These are phyloP conservation scores for Mucor sp. DNA, from an alignment of 371 early-diverging fungal genomes.

Conservation along the genomic window DNA sequence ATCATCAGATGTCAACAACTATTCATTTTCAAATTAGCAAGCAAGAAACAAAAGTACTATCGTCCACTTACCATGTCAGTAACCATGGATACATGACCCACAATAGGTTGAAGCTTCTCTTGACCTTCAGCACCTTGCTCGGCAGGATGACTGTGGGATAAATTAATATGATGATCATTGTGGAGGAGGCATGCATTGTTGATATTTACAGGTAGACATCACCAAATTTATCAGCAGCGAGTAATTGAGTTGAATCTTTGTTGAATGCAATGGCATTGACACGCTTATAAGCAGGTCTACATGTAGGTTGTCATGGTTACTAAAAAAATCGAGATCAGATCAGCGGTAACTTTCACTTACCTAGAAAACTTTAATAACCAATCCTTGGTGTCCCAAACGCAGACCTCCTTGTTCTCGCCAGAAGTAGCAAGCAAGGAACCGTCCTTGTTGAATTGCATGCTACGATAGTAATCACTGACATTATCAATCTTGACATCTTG, in stretches of 20 bases:
- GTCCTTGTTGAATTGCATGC: slow-evolving; percentile 60
- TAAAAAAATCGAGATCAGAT: neutral
- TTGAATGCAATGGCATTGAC: slow-evolving; percentile 71
- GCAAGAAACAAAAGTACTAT: neutral
- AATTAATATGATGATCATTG: neutral
- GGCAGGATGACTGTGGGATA: slow-evolving; percentile 35
- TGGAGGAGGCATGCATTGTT: neutral
- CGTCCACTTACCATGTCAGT: slow-evolving; percentile 73
- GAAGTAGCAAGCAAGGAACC: slow-evolving; percentile 64
- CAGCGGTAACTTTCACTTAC: slow-evolving; percentile 19
- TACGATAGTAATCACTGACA: slow-evolving; percentile 50
- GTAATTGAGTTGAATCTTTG: slow-evolving; percentile 54
- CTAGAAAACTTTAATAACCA: slow-evolving; percentile 61
- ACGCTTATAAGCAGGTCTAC: slow-evolving; percentile 65
- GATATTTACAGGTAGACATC: slow-evolving; percentile 82
- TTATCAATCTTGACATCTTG: slow-evolving; percentile 34
- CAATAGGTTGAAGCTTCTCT: slow-evolving; percentile 61
- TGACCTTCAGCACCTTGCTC: slow-evolving; percentile 35
- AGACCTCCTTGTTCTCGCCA: slow-evolving; percentile 74
- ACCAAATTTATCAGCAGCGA: slow-evolving; percentile 95
- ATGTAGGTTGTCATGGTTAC: neutral
- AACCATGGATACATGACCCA: slow-evolving; percentile 95
- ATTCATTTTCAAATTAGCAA: neutral
- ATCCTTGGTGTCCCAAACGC: slow-evolving; percentile 65
- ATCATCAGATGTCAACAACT: slow-evolving; percentile 58